Percentiles rank a stretch among this genome's conserved stretches.
Conservation (phyloP, 139 green algal species). For the Chlamydomonas applanata region DNA sequence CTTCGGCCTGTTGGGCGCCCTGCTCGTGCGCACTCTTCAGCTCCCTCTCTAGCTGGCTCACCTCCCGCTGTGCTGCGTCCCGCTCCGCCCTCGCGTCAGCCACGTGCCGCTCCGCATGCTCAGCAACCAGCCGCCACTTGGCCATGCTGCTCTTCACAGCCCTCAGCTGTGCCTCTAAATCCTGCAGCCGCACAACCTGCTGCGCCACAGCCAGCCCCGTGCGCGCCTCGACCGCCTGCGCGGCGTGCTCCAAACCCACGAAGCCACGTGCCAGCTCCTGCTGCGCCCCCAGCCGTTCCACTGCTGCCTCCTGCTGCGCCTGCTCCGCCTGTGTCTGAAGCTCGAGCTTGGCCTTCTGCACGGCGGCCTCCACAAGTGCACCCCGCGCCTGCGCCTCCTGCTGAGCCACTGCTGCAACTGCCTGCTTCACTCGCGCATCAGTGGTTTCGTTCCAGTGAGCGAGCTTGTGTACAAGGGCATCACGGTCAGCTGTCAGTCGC, state of each 20-base stretch:
- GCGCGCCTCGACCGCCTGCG: background rate
- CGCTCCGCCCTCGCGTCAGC: background rate
- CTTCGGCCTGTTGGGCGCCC: background rate
- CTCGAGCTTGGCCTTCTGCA: no score
- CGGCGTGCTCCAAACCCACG: background rate
- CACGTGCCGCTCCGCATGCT: background rate
- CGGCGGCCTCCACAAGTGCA: background rate
- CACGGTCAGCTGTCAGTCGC: background rate
- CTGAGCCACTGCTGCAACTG: background rate
- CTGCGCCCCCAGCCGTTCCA: background rate
- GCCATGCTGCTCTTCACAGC: background rate
- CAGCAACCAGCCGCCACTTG: no score
- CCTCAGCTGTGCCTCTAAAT: background rate
- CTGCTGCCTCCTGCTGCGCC: no score
- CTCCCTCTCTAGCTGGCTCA: no score
- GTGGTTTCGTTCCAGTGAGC: background rate
- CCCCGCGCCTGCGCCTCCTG: slow-evolving; percentile 2
- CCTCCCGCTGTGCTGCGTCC: background rate
- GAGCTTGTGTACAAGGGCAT: background rate
- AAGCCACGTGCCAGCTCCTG: slow-evolving; percentile 4
- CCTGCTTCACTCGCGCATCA: background rate
- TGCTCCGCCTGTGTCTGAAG: no score
- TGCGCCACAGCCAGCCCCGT: background rate
- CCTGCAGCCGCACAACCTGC: background rate
- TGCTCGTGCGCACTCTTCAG: no score